Evolutionary conservation across 2,329 filamentous ascomycete species (phyloP).

Genomic region (Fusarium guadeloupense): DNA sequence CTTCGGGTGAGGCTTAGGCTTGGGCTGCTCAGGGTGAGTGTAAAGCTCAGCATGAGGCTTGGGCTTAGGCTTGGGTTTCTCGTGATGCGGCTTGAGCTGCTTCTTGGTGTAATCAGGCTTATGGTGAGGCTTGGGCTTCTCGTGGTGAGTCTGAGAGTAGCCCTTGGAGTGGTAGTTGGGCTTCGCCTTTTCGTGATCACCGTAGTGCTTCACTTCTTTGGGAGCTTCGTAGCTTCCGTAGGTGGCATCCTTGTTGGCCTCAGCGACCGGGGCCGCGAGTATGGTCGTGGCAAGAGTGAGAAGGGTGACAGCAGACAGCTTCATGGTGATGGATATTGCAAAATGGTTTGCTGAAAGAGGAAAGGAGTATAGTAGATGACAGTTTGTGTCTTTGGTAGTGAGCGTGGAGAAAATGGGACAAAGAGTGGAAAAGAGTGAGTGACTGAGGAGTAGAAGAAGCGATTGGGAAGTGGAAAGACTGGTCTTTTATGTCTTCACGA

Average conservation of each 20-base stretch:
- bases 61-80: constrained; percentile 5
- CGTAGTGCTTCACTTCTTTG: not conserved
- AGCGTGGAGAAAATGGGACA: constrained; percentile 6
- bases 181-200: not conserved
- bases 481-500: constrained; percentile 13
- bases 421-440: constrained; percentile 14
- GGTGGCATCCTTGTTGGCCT: constrained; percentile 17
- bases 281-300: constrained; percentile 30
- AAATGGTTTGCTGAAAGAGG: not conserved
- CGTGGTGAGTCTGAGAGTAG: constrained; percentile 10
- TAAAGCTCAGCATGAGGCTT: not conserved
- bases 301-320: constrained; percentile 31
- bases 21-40: not conserved
- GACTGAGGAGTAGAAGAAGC: constrained; percentile 10
- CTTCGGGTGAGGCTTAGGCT: not conserved
- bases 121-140: constrained; percentile 3
- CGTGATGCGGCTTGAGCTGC: not conserved
- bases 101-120: not conserved
- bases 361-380: not conserved
- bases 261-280: constrained; percentile 23
- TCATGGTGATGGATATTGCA: constrained; percentile 13
- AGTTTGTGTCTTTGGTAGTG: not conserved
- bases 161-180: too few species aligned
- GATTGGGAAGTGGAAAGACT: not conserved
- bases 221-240: constrained; percentile 16